phyloP scores from a whole-genome alignment of 2,329 filamentous ascomycete species.

The Tolypocladium amazonense region DNA sequence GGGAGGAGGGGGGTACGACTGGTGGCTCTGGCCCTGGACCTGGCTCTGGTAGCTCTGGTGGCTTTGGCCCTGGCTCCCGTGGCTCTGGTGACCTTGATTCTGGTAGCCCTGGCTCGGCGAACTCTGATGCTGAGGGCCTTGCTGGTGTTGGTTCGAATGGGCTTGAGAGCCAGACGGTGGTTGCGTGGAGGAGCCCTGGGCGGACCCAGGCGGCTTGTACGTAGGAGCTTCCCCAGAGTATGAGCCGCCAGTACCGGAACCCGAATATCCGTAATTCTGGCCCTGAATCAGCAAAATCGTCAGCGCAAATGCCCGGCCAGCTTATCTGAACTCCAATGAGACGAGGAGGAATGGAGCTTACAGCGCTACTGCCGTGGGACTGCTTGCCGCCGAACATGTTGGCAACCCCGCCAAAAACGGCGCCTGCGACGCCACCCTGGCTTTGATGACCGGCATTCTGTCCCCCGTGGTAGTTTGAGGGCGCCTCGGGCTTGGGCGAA shows the following conservation, averaged over 20 bases:
- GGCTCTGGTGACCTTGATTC: constrained; percentile 7
- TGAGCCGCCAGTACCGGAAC: constrained; percentile 38
- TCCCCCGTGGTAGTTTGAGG: constrained; percentile 38
- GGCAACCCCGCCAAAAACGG: constrained; percentile 43
- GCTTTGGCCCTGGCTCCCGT: constrained; percentile 1
- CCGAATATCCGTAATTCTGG: constrained; percentile 55
- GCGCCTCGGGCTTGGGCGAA: constrained; percentile 32
- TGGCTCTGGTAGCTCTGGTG: constrained; percentile 5
- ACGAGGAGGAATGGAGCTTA: constrained; percentile 10
- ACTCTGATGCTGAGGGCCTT: constrained; percentile 14
- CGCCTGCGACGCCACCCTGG: constrained; percentile 39
- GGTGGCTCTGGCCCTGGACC: constrained; percentile 7
- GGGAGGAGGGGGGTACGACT: constrained; percentile 11
- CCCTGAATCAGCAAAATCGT: constrained; percentile 19
- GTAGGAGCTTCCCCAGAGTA: constrained; percentile 54
- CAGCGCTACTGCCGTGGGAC: constrained; percentile 15
- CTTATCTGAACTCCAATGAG: neutral
- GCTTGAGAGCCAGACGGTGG: constrained; percentile 15
- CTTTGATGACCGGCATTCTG: constrained; percentile 28
- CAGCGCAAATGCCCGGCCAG: constrained; percentile 2
- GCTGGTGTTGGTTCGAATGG: constrained; percentile 18
- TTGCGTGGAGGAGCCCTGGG: constrained; percentile 14
- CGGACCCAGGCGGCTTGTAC: constrained; percentile 23
- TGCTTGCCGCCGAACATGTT: constrained; percentile 41
- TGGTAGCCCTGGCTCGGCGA: constrained; percentile 10